Percentiles rank a stretch among this genome's conserved stretches.
phyloP scores from a whole-genome alignment of 768 basidiomycete species.

The Mycena indigotica region DNA sequence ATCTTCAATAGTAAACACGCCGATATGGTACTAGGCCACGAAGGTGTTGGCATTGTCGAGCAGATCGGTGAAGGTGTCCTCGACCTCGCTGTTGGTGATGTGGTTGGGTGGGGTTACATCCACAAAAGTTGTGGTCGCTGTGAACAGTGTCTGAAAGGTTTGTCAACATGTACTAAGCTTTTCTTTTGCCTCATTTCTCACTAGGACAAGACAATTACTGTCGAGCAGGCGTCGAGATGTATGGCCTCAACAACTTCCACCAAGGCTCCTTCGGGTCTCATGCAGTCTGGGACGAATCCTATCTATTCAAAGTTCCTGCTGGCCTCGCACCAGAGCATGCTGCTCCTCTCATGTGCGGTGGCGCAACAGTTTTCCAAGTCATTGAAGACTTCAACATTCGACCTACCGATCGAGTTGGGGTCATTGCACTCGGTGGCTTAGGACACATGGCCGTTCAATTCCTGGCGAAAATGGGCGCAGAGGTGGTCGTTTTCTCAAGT shows the following conservation, averaged over 20 bases:
- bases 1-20: constrained; percentile 9
- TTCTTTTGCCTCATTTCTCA: not conserved
- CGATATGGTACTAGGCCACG: constrained; percentile 29
- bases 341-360: constrained; percentile 27
- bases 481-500: constrained; percentile 38
- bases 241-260: constrained; percentile 28
- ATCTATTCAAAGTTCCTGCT: constrained; percentile 38
- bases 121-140: not conserved
- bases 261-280: constrained; percentile 40
- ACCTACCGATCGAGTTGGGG: constrained; percentile 35
- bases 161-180: not conserved
- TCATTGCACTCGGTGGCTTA: constrained; percentile 39
- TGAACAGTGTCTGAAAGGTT: not conserved
- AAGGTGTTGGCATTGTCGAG: constrained; percentile 2
- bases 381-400: constrained; percentile 24
- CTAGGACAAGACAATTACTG: not conserved
- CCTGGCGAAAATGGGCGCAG: constrained; percentile 41
- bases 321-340: constrained; percentile 31
- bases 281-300: constrained; percentile 36
- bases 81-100: not conserved
- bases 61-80: not conserved
- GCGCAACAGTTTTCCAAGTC: constrained; percentile 14
- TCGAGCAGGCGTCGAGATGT: constrained; percentile 12
- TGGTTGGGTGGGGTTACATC: not conserved
- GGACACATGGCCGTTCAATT: constrained; percentile 43